A percentile compares a stretch with the other conserved stretches of the same genome.
Conservation (phyloP, 805 yeast species). For the Lachancea quebecensis region DNA sequence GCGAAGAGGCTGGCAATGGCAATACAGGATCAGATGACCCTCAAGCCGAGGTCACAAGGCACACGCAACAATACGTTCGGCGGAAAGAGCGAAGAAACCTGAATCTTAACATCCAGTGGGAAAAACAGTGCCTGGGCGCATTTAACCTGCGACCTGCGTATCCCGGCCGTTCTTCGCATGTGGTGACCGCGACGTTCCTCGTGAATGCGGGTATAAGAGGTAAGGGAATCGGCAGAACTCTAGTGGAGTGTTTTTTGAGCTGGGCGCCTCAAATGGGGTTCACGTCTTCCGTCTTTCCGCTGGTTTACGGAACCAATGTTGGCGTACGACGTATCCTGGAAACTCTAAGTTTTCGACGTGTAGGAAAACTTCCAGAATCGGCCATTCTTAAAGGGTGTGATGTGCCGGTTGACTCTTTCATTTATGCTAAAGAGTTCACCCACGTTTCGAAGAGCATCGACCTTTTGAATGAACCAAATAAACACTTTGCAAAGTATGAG, state of each 20-base stretch:
- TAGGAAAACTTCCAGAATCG: constrained; percentile 80
- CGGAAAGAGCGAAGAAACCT: constrained; percentile 26
- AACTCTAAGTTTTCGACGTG: constrained; percentile 61
- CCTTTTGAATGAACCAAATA: constrained; percentile 22
- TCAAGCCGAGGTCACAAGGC: constrained; percentile 12
- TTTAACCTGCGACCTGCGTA: constrained; percentile 81
- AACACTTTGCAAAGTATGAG: constrained; percentile 50
- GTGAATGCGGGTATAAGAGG: constrained; percentile 92
- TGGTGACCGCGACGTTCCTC: constrained; percentile 82
- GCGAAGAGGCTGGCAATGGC: constrained; percentile 1
- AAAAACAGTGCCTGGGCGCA: constrained; percentile 84
- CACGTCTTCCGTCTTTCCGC: constrained; percentile 73
- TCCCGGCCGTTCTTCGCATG: constrained; percentile 89
- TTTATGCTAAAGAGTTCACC: constrained; percentile 75
- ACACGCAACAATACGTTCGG: constrained; percentile 21
- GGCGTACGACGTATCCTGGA: constrained; percentile 79
- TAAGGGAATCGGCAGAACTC: constrained; percentile 81
- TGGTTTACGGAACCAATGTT: constrained; percentile 82
- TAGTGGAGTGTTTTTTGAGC: constrained; percentile 75
- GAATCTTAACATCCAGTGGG: constrained; percentile 61
- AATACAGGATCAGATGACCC: constrained; percentile 3
- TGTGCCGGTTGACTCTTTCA: constrained; percentile 77
- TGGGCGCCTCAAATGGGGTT: constrained; percentile 92
- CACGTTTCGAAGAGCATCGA: constrained; percentile 34
- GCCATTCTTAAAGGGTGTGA: constrained; percentile 82